Percentiles rank a stretch among this genome's conserved stretches.
phyloP scores from a whole-genome alignment of 768 basidiomycete species.

The Porpolomopsis calyptriformis region DNA sequence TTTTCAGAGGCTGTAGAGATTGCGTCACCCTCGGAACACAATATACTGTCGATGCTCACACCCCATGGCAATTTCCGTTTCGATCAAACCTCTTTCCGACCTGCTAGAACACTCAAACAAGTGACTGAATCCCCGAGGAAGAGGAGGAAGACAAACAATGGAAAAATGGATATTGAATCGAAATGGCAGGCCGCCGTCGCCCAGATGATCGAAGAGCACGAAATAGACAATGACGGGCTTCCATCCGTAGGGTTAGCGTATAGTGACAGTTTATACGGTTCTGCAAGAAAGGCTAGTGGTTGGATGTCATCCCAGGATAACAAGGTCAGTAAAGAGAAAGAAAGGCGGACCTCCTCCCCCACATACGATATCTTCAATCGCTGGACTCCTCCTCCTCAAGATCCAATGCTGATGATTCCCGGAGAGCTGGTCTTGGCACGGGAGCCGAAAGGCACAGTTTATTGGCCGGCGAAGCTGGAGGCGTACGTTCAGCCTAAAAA shows the following conservation, averaged over 20 bases:
- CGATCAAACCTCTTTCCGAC: slow-evolving; percentile 26
- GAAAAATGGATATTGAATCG: slow-evolving; percentile 15
- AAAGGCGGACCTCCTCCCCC: slow-evolving; percentile 13
- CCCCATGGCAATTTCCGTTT: slow-evolving; percentile 33
- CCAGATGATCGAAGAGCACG: slow-evolving; percentile 34
- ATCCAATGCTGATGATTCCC: slow-evolving; percentile 45
- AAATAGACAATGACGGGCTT: slow-evolving; percentile 35
- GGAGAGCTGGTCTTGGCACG: slow-evolving; percentile 57
- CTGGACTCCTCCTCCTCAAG: slow-evolving; percentile 35
- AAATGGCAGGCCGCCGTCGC: slow-evolving; percentile 41
- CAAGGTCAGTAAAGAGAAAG: slow-evolving; percentile 10
- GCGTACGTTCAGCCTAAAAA: slow-evolving; percentile 37
- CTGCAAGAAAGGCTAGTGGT: slow-evolving; percentile 5
- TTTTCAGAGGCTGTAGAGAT: slow-evolving; percentile 20
- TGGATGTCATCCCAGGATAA: not conserved
- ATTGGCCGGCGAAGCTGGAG: slow-evolving; percentile 62
- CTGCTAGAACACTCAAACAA: not conserved
- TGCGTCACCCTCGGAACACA: slow-evolving; percentile 24
- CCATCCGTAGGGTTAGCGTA: slow-evolving; percentile 28
- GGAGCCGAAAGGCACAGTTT: slow-evolving; percentile 26
- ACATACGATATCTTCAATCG: slow-evolving; percentile 9
- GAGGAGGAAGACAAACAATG: slow-evolving; percentile 28
- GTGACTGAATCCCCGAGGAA: slow-evolving; percentile 32
- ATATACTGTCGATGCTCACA: slow-evolving; percentile 3
- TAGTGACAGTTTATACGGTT: slow-evolving; percentile 8